Evolutionary conservation across 805 yeast species (phyloP), one percentile per base, ranked within the genome.

Genomic region (Saturnispora besseyi): DNA sequence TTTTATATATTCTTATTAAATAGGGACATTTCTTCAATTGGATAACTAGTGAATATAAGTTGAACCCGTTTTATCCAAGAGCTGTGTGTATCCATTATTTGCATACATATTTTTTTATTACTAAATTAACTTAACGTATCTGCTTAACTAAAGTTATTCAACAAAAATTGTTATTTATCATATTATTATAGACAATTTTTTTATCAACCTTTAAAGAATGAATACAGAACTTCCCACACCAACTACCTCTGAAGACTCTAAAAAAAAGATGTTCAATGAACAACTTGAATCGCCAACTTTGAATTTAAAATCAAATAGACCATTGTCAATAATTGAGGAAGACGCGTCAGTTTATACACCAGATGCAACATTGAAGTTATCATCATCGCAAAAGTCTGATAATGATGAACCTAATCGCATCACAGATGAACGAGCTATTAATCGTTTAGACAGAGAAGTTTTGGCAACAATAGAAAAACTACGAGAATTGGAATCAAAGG

Each of bases 161-260:
- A 26, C 3, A 26, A 26, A 36, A 18, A 36, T 21, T 36, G 40
- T n/a, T 24, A 11, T 18, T 22, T 7, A 22, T 40, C 29, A 8
- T 32, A 24, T 5, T 8, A 21, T 44, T 33, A n/a, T 33, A 13
- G 21, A 11, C 21, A 12, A 18, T 36, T 18, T 11, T 7, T 15
- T 11, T 18, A 36, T 36, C 15, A 22, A 36, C 7, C 9, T 9
- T 18, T 21, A 26, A 22, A 30, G 10, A 22, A 45, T 45, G 48
- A 45, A 37, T 38, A 18, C 21, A 43, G 45, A 32, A 26, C 43
- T 47, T 4, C 50, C 50, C 11, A 47, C 50, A 12, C 50, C 50
- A 15, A 47, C 45, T 6, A 15, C 40, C 7, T 22, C 28, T 4
- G 40, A 41, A 8, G 15, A n/a, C 6, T 15, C 34, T 9, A 37